phyloP scores from a whole-genome alignment of 345 rosid genomes.

The Aethionema arabicum region DNA sequence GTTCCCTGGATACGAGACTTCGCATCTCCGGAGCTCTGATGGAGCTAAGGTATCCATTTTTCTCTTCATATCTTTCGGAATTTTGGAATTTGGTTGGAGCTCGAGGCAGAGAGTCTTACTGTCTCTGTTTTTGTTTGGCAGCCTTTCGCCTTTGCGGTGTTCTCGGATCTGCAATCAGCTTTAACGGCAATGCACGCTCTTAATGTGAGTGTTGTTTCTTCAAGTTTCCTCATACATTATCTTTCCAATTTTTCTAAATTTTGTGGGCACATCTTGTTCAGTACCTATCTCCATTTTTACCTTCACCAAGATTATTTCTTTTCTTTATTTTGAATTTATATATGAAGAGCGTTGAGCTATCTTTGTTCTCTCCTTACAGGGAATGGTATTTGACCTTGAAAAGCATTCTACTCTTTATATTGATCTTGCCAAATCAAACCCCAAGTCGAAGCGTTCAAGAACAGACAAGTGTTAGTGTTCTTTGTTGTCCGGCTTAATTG shows the following conservation, averaged over 20 bases:
- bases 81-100: not conserved
- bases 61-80: not conserved
- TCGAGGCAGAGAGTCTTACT: conserved; percentile 13
- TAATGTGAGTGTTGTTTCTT: conserved; percentile 52
- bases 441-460: conserved; percentile 81
- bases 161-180: conserved; percentile 74
- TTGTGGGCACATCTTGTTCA: not conserved
- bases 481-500: conserved; percentile 4
- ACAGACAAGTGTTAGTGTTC: conserved; percentile 43
- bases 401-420: conserved; percentile 72
- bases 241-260: too few species aligned
- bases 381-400: conserved; percentile 91
- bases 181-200: conserved; percentile 71
- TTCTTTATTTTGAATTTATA: not conserved
- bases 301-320: not conserved
- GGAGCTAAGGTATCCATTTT: conserved; percentile 34
- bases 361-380: conserved; percentile 44
- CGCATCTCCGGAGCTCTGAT: conserved; percentile 64
- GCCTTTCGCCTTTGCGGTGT: conserved; percentile 88
- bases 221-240: not conserved
- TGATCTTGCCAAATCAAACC: conserved; percentile 89
- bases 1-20: conserved; percentile 84
- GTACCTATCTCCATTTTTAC: not conserved
- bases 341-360: not conserved
- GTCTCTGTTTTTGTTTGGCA: conserved; percentile 27